phyloP scores from a whole-genome alignment of 1,284 basidiomycete genomes.

The Apiotrichum domesticum region DNA sequence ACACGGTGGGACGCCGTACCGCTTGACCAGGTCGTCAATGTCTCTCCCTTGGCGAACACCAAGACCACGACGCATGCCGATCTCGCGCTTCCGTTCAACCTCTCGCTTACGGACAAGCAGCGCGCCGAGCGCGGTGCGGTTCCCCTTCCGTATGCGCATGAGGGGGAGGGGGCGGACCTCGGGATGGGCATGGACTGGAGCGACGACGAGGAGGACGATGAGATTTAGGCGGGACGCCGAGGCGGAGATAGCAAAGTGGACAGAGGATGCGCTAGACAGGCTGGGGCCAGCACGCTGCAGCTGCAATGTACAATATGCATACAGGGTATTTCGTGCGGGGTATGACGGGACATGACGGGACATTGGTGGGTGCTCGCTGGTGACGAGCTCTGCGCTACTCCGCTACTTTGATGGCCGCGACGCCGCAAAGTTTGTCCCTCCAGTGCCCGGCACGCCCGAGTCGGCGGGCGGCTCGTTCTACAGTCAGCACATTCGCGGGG shows the following conservation, averaged over 20 bases:
- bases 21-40: conserved; percentile 8
- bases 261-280: neutral
- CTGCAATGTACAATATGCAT: neutral
- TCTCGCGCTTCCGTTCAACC: conserved; percentile 64
- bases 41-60: neutral
- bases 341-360: neutral
- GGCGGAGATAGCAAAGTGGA: too few relatives aligned
- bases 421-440: conserved; percentile 35
- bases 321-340: conserved; percentile 1
- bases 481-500: too few relatives aligned
- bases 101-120: conserved; percentile 76
- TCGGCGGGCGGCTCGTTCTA: conserved; percentile 24
- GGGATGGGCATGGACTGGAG: conserved; percentile 29
- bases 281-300: too few relatives aligned
- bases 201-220: conserved; percentile 39
- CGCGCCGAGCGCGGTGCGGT: conserved; percentile 69
- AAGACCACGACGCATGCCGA: conserved; percentile 52
- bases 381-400: neutral
- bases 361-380: neutral
- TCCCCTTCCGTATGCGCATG: conserved; percentile 77
- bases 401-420: neutral
- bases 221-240: conserved; percentile 18
- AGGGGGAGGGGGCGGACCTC: conserved; percentile 52
- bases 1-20: neutral
- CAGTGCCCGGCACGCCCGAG: conserved; percentile 41